Evolutionary conservation across 2,329 filamentous ascomycete genomes (phyloP), one percentile per base, ranked within the genome.

Genomic region (Diaporthe australafricana): DNA sequence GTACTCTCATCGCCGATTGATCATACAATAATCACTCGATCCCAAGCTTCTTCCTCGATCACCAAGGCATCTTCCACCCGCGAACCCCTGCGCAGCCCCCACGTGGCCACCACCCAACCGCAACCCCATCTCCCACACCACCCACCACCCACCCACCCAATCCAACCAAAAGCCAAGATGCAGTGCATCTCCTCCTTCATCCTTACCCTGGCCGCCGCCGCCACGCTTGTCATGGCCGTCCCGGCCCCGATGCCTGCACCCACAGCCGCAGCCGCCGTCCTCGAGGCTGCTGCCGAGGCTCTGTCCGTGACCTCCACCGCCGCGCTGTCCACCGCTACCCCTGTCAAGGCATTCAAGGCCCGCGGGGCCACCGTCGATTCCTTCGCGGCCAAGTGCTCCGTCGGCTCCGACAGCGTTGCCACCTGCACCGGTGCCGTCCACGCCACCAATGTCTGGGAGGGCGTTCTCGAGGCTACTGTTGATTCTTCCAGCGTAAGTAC

Each of bases 401-500:
- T 62, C 17, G 57, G 57, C 25, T 30, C 57, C 5, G 57, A 62
- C 40, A 62, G 57, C 3, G 57, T 62, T n/a, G 57, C 57, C 25
- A 62, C 57, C 27, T 62, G 57, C 57, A 62, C 57, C 8, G 57
- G 57, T 47, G 57, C 57, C 8, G 6, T 62, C 25, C 57, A 62
- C 25, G 25, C 57, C 27, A 62, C 57, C 57, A 62, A 62, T 6
- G 57, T 62, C 40, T 62, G 57, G 57, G 25, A 1, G 0, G 57
- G 57, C 40, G 2, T 47, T 17, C 40, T 62, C 1, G 57, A 16
- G 1, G 57, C 57, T 47, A 62, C 57, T 32, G 40, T 62, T n/a
- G 57, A 62, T 38, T 62, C 57, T 5, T 47, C 57, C 27, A 11
- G 7, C 5, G 57, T 62, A 32, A 62, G 57, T 17, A 12, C 1